These are phyloP conservation scores for Wallacemonas sp. DNA, from an alignment of 208 protist species.

Conservation along the genomic window DNA sequence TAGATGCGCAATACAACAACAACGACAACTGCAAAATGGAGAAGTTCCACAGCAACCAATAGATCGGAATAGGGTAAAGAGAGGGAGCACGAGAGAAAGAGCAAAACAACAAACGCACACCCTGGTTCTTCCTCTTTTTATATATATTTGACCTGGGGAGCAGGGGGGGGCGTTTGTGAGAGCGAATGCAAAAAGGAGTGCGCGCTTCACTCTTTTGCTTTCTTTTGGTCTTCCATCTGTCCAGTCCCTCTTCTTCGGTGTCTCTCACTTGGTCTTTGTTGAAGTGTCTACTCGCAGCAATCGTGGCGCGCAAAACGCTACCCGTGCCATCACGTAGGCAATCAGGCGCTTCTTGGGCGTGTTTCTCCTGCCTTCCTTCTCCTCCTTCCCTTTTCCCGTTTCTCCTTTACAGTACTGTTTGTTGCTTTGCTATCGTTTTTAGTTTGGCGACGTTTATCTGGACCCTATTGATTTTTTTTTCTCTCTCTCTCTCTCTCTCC, in stretches of 20 bases:
- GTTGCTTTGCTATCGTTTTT: conserved; percentile 6
- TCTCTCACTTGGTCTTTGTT: neutral
- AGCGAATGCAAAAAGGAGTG: too few species aligned
- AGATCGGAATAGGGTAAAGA: too few species aligned
- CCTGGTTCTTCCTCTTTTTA: too few species aligned
- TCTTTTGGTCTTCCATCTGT: too few species aligned
- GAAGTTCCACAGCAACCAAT: too few species aligned
- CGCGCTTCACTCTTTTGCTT: too few species aligned
- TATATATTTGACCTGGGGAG: too few species aligned
- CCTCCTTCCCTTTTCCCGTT: neutral
- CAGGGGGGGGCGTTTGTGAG: too few species aligned
- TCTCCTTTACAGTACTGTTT: too few species aligned
- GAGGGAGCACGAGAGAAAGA: too few species aligned
- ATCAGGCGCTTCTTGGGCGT: neutral
- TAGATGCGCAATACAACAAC: neutral
- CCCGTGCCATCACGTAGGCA: too few species aligned
- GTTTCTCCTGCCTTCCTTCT: conserved; percentile 8
- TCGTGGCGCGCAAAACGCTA: neutral
- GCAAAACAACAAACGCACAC: too few species aligned
- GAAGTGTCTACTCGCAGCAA: neutral
- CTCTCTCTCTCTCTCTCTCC: conserved; percentile 12
- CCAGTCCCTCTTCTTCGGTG: neutral
- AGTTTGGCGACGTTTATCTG: neutral
- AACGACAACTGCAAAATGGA: neutral
- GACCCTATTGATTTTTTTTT: conserved; percentile 17